Base-by-base conservation (phyloP, 2,329 filamentous ascomycete species). In the Aureobasidium sp. region DNA sequence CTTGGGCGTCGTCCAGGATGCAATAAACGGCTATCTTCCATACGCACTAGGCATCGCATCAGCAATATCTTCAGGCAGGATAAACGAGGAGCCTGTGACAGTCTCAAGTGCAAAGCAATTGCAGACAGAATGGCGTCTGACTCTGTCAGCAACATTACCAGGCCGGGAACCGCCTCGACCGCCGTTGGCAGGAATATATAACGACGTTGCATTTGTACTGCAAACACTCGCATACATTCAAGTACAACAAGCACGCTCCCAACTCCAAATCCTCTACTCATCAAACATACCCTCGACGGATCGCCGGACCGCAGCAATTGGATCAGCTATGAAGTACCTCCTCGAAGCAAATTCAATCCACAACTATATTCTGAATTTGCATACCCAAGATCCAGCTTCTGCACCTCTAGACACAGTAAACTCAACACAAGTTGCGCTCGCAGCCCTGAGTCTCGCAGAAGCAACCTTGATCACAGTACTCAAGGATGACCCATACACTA, bases 401-500 rank as follows among this genome's bases (percentile, higher is more conserved):
- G 13, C 63, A 1, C 41, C 63, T 42, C 58, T 70, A 8, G 79
- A 81, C 61, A 76, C 79, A 15, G 73, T 77, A 8, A 70, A 74
- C 3, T 70, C 76, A 3, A 75, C 76, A 37, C 71, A 77, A 44
- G 75, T 74, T 15, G 78, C 78, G 15, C 67, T 80, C 55, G 77
- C 77, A 3, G 82, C 81, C 11, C 79, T 97, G 3, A 86, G 90
- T 0, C 80, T 94, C 36, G 91, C 92, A 2, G 93, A 97, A 75
- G 92, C 92, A 0, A 97, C 92, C 0, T 81, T 97, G 1, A 83
- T 97, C 1, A 91, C 91, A 0, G 91, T 97, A 0, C 74, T 96
- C 53, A 97, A 97, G 68, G 93, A 97, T 70, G 94, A 99, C 69
- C 91, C 93, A 0, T 97, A 97, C 70, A 88, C 93, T 1, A 86